Base-by-base conservation (phyloP, 768 basidiomycete genomes). In the Lentinula raphanica region DNA sequence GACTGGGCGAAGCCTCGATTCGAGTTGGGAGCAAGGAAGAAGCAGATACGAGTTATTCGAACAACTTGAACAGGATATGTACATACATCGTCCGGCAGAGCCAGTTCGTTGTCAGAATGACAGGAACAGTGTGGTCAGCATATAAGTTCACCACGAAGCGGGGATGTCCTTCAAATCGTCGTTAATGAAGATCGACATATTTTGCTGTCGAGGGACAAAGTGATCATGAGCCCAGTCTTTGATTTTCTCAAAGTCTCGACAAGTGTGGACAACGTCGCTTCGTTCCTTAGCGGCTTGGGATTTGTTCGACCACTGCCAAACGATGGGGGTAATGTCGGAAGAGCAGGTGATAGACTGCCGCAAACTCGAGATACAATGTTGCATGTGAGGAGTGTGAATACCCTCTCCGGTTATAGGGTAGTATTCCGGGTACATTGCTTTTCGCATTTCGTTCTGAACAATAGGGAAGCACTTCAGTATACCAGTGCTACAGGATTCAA, bases 271-370 rank as follows among this genome's bases (percentile, higher is more conserved):
- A n/a, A 67, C 58, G 60, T 68, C 64, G 9, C 59, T 44, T 19
- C 66, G 54, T 46, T 63, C 63, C 38, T 62, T 63, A 6, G 61
- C 63, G 21, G 62, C 62, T 27, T 65, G 54, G 17, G 58, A 62
- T 48, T 51, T 57, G 19, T 63, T 62, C 1, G 63, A 64, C 67
- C 67, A 68, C 42, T 64, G 65, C 67, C 67, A 68, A 29, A 68
- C 66, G 46, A 64, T 62, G 19, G 65, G 56, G 3, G 63, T 62
- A 35, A 68, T 58, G 54, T 68, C 67, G 1, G 64, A 48, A 3
- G 59, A 44, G 40, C 67, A 68, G 62, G 61, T 65, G 42, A 68
- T 60, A n/a, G 63, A 62, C 48, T 67, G 64, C 27, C 67, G 61
- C 31, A 68, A 57, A 42, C 59, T 63, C 12, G 63, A 62, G 5